phyloP scores from a whole-genome alignment of 2,329 filamentous ascomycete species.

The Periconia digitata region DNA sequence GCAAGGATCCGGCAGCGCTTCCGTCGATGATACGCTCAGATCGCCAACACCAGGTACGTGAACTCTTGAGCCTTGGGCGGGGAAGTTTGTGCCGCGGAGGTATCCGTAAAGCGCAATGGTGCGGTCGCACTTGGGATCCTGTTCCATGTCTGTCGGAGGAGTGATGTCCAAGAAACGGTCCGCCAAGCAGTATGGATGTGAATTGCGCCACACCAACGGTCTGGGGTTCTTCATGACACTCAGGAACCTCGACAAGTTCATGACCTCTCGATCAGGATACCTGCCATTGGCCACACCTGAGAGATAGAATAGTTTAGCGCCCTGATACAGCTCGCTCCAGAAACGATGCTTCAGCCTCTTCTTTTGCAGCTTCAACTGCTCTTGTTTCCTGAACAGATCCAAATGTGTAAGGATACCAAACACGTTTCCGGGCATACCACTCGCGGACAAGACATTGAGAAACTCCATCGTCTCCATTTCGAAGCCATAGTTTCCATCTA shows the following conservation, averaged over 20 bases:
- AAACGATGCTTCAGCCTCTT: conserved; percentile 94
- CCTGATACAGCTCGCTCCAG: conserved; percentile 96
- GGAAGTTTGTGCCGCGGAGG: conserved; percentile 90
- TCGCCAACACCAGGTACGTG: conserved; percentile 94
- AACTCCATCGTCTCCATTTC: conserved; percentile 99
- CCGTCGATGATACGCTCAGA: conserved; percentile 78
- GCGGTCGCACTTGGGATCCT: conserved; percentile 85
- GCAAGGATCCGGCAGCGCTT: conserved; percentile 89
- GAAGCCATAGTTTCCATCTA: conserved; percentile 97
- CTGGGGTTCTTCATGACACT: conserved; percentile 99
- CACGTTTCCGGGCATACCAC: conserved; percentile 97
- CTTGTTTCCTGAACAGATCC: conserved; percentile 92
- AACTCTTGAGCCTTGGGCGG: conserved; percentile 79
- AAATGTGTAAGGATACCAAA: conserved; percentile 96
- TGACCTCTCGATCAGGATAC: conserved; percentile 93
- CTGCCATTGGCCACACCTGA: conserved; percentile 95
- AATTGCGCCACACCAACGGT: conserved; percentile 94
- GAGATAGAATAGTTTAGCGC: conserved; percentile 94
- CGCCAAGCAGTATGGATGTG: conserved; percentile 89
- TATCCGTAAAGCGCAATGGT: conserved; percentile 92
- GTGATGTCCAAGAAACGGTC: conserved; percentile 96
- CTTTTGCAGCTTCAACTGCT: conserved; percentile 88
- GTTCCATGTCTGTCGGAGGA: conserved; percentile 86
- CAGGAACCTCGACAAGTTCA: conserved; percentile 92
- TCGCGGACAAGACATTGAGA: conserved; percentile 86